Evolutionary conservation across 441 rosid genomes (phyloP), one percentile per base, ranked within the genome.

Genomic region (Mallotus repandus): DNA sequence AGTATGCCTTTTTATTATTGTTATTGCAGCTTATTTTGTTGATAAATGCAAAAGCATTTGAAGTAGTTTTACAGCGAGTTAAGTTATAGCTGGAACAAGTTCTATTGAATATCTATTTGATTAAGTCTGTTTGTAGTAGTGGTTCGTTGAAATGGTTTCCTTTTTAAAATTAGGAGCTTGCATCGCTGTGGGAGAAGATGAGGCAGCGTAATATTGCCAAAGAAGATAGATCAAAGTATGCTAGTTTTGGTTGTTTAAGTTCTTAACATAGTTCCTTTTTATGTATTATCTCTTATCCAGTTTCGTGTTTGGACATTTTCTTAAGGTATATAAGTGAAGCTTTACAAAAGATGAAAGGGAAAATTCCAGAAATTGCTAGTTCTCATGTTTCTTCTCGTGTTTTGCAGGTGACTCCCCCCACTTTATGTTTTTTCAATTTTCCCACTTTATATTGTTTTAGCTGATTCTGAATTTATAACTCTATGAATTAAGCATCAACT

Each of bases 311-410:
- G 58, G 29, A 13, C 52, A 63, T 52, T 73, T 43, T 83, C 0
- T 38, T 52, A 70, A 91, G 99, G 84, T 79, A 87, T 72, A 83
- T 92, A 70, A 86, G 88, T 59, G 89, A 89, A 81, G 98, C 97
- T 74, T 38, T 93, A 49, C 75, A 75, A 61, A 92, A 92, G 84
- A 92, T 89, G 97, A 89, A 92, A 77, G 98, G 94, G 15, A 92
- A 96, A 85, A 91, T 96, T 76, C 89, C 92, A 13, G 96, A 90
- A 76, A 91, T 93, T 77, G 97, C 97, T 59, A 78, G 81, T 63
- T 88, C 99, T 69, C 90, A 91, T 76, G 89, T 96, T 70, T 89
- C 96, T 61, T 93, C 99, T 32, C 98, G 97, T 62, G 93, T 96
- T 76, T 84, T 96, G 81, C 98, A 93, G 98, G 99, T 96, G 21